Base-by-base conservation (phyloP, 352 stramenopile genomes). In the Thalassiosira exigua region DNA sequence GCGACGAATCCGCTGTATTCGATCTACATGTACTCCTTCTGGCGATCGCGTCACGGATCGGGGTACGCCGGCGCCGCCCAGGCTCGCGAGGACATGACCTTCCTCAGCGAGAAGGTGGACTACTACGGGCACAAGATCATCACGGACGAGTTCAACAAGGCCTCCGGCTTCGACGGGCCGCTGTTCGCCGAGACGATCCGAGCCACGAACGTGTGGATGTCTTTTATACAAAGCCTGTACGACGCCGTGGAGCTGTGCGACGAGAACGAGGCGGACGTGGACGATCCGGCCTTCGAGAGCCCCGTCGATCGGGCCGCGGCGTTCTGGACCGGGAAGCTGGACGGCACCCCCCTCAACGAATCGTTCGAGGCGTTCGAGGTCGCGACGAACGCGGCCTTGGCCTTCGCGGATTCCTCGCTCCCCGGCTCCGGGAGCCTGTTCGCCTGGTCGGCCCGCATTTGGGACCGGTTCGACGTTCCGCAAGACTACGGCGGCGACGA, bases 41-140 rank as follows among this genome's bases (percentile, higher is more conserved):
- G 69, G 61, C 56, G 39, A 5, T 70, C 46, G 30, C 1, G 11
- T 14, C 39, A 81, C 27, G 79, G 79, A 3, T 70, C 27, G 44
- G 71, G 71, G 1, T 48, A 60, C 2, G 9, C 22, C 17, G 29
- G 33, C 30, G 26, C 4, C 7, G 21, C 67, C 41, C 30, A 72
- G 41, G 3, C 64, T n/a, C 22, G 67, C 9, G 58, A 73, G 0
- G 3, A 58, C 5, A 80, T 81, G 59, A 58, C 70, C n/a, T 94
- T 93, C 70, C 69, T 92, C 32, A 79, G 77, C 14, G 7, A 74
- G 53, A 24, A 51, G 0, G 65, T 92, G 7, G 78, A 87, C 69
- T 51, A 80, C 39, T 94, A 92, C 67, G 84, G 57, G 0, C 54
- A 92, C 52, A 90, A 85, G 1, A 82, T 94, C 32, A 83, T 94